These are phyloP conservation scores for Fennellomyces sp. DNA, from an alignment of 371 early-diverging fungal species.

Conservation along the genomic window DNA sequence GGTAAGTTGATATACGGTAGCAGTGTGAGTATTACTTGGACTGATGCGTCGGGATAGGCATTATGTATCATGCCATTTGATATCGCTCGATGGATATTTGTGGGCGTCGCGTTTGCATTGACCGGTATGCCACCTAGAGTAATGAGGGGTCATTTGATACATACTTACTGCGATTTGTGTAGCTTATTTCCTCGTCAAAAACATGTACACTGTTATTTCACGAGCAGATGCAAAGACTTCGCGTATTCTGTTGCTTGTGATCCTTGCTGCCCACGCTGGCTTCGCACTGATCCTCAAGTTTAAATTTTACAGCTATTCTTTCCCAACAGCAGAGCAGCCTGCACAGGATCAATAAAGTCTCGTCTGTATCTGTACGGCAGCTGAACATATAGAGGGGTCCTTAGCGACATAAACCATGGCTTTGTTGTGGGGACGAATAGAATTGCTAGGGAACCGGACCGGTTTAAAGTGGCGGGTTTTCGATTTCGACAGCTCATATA, in stretches of 20 bases:
- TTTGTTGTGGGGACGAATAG: no score
- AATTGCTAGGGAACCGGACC: no score
- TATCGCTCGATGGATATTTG: slow-evolving; percentile 68
- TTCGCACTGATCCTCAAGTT: slow-evolving; percentile 83
- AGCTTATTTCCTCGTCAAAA: slow-evolving; percentile 54
- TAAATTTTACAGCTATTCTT: slow-evolving; percentile 71
- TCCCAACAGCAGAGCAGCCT: slow-evolving; percentile 15
- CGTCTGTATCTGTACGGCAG: no score
- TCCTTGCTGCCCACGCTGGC: slow-evolving; percentile 69
- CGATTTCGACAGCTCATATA: background rate
- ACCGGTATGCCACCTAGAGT: slow-evolving; percentile 38
- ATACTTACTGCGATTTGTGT: slow-evolving; percentile 6
- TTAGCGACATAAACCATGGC: no score
- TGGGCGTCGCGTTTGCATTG: slow-evolving; percentile 59
- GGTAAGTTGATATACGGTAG: slow-evolving; percentile 40
- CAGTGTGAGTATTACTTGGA: background rate
- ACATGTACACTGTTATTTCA: slow-evolving; percentile 66
- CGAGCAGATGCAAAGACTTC: slow-evolving; percentile 67
- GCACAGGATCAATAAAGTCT: background rate
- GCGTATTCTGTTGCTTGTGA: slow-evolving; percentile 66
- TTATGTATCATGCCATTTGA: slow-evolving; percentile 71
- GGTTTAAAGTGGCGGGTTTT: background rate
- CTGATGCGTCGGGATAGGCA: slow-evolving; percentile 38
- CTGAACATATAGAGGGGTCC: no score
- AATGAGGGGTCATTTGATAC: background rate